Base-by-base conservation (phyloP, 2,329 filamentous ascomycete genomes). In the Plenodomus biglobosus region DNA sequence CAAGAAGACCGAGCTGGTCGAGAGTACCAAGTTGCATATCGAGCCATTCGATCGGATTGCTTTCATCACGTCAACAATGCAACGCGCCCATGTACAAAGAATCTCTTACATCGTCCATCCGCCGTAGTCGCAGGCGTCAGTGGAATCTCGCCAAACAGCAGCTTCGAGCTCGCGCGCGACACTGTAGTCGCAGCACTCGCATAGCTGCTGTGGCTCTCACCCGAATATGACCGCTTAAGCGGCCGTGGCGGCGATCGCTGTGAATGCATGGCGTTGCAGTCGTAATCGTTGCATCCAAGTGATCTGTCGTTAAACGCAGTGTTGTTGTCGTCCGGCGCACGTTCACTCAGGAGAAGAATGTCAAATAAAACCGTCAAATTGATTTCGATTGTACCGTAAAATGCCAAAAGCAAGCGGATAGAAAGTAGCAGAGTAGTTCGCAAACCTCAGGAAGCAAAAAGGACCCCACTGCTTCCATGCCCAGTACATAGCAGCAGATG, bases 91-190 rank as follows among this genome's bases (percentile, higher is more conserved):
- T 30, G 41, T 41, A 38, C 44, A 41, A 21, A 44, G 39, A 47
- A 39, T 21, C 42, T 57, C 66, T 70, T 65, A 71, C 69, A 70
- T 70, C 65, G 55, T 53, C 66, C 66, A 52, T 66, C 64, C 37
- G 64, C 57, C 2, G 64, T 69, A 16, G 67, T 69, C 46, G 65
- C 66, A 53, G 74, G 73, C 38, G 71, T 73, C 49, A 71, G 68
- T 52, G 76, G 74, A 48, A 79, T 78, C 57, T 79, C 77, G 52
- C 77, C 77, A 67, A 79, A 79, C 52, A 79, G 62, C 46, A 76
- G 63, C 68, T 65, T 71, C 15, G 68, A 71, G 58, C 67, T 72
- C 37, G 68, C 54, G 43, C 64, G 67, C 52, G 66, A 72, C 40
- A 62, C 61, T n/a, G 65, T 66, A 15, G 69, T 72, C 24, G 65